Percentiles rank a stretch among this genome's conserved stretches.
Conservation (phyloP, 139 green algal species). For the Cymbomonas tetramitiformis region DNA sequence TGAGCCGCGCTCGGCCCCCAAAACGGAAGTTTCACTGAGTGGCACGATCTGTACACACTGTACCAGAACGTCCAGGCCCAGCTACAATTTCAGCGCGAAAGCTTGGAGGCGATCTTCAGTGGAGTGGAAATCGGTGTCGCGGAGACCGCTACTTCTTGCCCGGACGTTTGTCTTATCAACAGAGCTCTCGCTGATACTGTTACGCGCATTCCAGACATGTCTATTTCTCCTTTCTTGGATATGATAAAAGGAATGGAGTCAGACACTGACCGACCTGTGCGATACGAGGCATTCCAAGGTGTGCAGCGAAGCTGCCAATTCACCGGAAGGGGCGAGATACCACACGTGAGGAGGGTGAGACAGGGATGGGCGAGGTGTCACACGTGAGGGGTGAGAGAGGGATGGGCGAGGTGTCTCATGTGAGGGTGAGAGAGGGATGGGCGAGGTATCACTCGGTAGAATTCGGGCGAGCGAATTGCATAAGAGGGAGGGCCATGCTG, state of each 20-base stretch:
- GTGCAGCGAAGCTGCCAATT: not conserved
- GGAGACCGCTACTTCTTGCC: not conserved
- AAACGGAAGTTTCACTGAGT: no score
- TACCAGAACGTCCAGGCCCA: not conserved
- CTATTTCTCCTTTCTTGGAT: not conserved
- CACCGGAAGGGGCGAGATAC: no score
- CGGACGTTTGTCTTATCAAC: not conserved
- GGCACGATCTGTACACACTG: no score
- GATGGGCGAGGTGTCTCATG: no score
- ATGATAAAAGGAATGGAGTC: constrained; percentile 5
- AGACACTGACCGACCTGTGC: not conserved
- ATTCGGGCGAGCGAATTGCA: no score
- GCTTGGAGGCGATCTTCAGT: not conserved
- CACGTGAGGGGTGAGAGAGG: no score
- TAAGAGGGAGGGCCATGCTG: no score
- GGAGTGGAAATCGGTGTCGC: not conserved
- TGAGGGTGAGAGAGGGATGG: no score
- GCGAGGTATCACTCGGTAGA: no score
- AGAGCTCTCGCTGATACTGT: constrained; percentile 3
- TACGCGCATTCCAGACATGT: not conserved
- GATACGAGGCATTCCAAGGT: not conserved
- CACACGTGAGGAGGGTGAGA: no score
- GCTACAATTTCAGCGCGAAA: not conserved
- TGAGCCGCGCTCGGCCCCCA: no score
- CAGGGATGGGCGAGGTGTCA: no score